Evolutionary conservation across 371 early-diverging fungal species (phyloP).

Genomic region (Apophysomyces elegans): DNA sequence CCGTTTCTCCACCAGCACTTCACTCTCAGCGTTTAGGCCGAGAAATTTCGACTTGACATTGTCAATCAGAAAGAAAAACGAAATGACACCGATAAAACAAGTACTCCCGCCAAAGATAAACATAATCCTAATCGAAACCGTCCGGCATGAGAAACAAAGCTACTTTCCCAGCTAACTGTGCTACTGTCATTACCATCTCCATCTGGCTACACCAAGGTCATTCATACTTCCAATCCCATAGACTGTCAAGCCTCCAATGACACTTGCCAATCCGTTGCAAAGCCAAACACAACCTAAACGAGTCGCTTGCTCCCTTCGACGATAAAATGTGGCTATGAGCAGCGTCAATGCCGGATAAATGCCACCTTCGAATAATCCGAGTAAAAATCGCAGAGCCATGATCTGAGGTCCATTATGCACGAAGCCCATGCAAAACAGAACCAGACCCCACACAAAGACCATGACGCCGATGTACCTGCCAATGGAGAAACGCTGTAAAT

Average conservation of each 20-base stretch:
- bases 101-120: slow-evolving; percentile 31
- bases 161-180: too few relatives aligned
- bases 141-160: too few relatives aligned
- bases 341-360: slow-evolving; percentile 30
- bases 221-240: slow-evolving; percentile 57
- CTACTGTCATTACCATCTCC: slow-evolving; percentile 51
- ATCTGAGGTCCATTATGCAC: slow-evolving; percentile 37
- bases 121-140: slow-evolving; percentile 24
- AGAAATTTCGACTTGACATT: slow-evolving; percentile 38
- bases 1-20: slow-evolving; percentile 42
- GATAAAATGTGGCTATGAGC: slow-evolving; percentile 28
- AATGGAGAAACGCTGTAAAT: slow-evolving; percentile 39
- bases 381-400: slow-evolving; percentile 41
- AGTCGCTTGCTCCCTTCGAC: slow-evolving; percentile 29
- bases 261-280: slow-evolving; percentile 43
- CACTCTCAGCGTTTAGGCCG: slow-evolving; percentile 37
- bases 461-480: slow-evolving; percentile 40
- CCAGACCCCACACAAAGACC: slow-evolving; percentile 38
- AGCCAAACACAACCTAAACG: slow-evolving; percentile 25
- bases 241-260: slow-evolving; percentile 62
- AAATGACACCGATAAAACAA: slow-evolving; percentile 23
- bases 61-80: slow-evolving; percentile 44
- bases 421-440: slow-evolving; percentile 32
- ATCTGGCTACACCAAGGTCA: slow-evolving; percentile 36
- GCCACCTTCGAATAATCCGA: slow-evolving; percentile 35